Conservation (phyloP, 345 rosid species). For the Gossypium turneri region DNA sequence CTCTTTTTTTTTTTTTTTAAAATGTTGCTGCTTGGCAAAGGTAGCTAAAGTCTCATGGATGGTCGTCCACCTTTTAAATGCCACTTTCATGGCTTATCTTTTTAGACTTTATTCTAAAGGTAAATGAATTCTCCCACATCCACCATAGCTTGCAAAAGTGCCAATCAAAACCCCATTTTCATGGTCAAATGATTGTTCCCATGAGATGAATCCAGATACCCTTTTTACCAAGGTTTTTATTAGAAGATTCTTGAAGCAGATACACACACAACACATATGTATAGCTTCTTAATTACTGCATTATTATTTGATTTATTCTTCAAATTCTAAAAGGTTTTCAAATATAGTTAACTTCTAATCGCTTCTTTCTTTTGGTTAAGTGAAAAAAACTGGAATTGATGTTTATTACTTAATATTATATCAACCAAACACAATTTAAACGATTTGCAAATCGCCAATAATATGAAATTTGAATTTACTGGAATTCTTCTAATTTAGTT, state of each 20-base stretch:
- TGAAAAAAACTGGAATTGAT: no score
- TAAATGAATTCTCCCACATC: background rate
- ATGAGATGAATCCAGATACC: background rate
- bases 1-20: background rate
- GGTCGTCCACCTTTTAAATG: background rate
- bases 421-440: no score
- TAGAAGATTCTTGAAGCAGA: background rate
- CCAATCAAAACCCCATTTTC: background rate
- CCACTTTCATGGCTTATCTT: background rate
- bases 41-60: background rate
- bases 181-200: background rate
- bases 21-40: slow-evolving; percentile 4
- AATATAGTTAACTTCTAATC: no score
- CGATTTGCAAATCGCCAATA: no score
- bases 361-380: no score
- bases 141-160: background rate
- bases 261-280: no score
- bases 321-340: no score
- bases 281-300: no score
- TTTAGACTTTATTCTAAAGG: background rate
- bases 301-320: no score
- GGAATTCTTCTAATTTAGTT: no score
- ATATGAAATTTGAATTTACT: no score
- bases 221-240: background rate
- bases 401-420: no score